phyloP scores from a whole-genome alignment of 192 early-diverging fungal species.

The Linnemannia hyalina region DNA sequence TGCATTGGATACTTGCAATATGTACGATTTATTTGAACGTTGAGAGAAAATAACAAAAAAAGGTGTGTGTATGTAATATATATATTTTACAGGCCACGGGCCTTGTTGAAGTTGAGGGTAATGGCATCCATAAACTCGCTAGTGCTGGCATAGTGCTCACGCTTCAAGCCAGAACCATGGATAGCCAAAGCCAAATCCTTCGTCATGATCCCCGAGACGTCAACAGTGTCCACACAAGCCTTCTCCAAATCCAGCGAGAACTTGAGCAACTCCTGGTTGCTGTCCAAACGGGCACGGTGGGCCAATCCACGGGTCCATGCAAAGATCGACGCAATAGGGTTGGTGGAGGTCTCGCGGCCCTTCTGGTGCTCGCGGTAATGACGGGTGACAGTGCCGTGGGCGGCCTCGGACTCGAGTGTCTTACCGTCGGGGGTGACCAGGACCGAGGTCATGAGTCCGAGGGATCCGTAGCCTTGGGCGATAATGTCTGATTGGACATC shows the following conservation, averaged over 20 bases:
- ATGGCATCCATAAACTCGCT: conserved; percentile 92
- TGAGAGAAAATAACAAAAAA: neutral
- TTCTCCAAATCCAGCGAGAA: conserved; percentile 88
- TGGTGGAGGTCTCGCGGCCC: conserved; percentile 94
- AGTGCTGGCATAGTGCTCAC: conserved; percentile 90
- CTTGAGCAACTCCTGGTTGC: conserved; percentile 78
- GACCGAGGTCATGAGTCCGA: conserved; percentile 98
- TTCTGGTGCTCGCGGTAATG: conserved; percentile 96
- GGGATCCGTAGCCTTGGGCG: conserved; percentile 92
- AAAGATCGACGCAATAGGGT: conserved; percentile 97
- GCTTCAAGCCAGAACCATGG: conserved; percentile 81
- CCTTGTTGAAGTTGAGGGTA: conserved; percentile 62
- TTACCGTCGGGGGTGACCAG: conserved; percentile 92
- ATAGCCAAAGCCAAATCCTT: conserved; percentile 96
- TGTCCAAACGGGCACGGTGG: conserved; percentile 94
- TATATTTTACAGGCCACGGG: conserved; percentile 34
- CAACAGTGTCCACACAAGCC: conserved; percentile 90
- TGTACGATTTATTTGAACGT: neutral
- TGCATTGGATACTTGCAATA: neutral
- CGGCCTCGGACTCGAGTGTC: conserved; percentile 95
- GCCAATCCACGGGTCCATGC: conserved; percentile 93
- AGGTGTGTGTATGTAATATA: too few species aligned
- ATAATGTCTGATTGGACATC: conserved; percentile 96
- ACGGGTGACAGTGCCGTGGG: conserved; percentile 94
- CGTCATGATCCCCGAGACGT: conserved; percentile 88